These are phyloP conservation scores for Tubosaeta brunneosetosa DNA, from an alignment of 768 basidiomycete genomes.

Conservation along the genomic window DNA sequence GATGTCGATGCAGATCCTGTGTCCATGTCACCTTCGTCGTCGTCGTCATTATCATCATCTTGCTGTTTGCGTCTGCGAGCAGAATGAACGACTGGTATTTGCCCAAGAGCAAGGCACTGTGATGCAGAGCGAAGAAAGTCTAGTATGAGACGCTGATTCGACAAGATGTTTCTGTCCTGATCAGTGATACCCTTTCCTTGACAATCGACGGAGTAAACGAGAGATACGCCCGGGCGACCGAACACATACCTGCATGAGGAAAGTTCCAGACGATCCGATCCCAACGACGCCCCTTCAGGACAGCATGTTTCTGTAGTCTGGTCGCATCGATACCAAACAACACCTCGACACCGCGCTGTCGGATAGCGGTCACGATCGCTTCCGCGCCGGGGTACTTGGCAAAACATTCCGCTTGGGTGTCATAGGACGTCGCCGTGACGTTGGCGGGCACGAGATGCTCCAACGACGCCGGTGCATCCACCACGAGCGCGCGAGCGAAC, in stretches of 20 bases:
- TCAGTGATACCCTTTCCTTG: constrained; percentile 86
- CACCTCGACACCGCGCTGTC: constrained; percentile 59
- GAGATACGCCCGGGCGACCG: not conserved
- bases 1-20: not conserved
- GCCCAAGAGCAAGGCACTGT: constrained; percentile 53
- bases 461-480: constrained; percentile 41
- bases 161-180: constrained; percentile 87
- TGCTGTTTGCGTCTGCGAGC: constrained; percentile 43
- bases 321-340: constrained; percentile 86
- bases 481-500: constrained; percentile 71
- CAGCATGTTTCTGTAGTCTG: constrained; percentile 53
- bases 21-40: constrained; percentile 16
- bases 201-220: constrained; percentile 1
- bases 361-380: constrained; percentile 51
- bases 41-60: constrained; percentile 42
- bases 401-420: constrained; percentile 70
- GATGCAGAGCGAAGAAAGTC: constrained; percentile 76
- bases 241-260: constrained; percentile 79
- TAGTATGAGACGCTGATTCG: constrained; percentile 81
- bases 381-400: constrained; percentile 77
- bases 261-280: constrained; percentile 93
- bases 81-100: constrained; percentile 40
- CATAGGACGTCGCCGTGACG: constrained; percentile 82
- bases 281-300: constrained; percentile 60
- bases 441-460: constrained; percentile 56